Evolutionary conservation across 169 alveolate species (phyloP), one percentile per base, ranked within the genome.

Genomic region (Cryptosporidium baileyi): DNA sequence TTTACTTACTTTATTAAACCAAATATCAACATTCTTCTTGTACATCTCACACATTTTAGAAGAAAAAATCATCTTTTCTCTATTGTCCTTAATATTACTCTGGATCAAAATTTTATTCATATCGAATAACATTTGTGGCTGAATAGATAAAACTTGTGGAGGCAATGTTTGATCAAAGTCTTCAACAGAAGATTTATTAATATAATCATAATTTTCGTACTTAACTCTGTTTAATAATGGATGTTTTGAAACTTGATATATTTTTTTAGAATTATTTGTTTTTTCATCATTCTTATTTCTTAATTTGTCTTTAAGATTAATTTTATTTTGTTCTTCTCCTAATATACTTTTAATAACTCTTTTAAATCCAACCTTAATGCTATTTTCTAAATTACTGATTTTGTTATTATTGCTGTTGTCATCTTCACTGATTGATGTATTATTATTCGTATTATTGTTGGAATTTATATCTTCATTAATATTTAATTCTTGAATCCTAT

Each of bases 41-140:
- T 65, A 65, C 41, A 65, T 44, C 28, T 65, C 62, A 30, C 62
- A 22, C 61, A 51, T 44, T n/a, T 22, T 45, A 40, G 17, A 40
- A 30, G 34, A 32, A 65, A 65, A 49, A 19, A 47, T 40, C 24
- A n/a, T 22, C 6, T 57, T 36, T 8, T 49, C 81, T 19, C 8
- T 40, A 19, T 24, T 36, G 26, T 15, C 17, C 26, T 49, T n/a
- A 26, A n/a, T 19, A 5, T 51, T 22, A 6, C 32, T 19, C n/a
- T 61, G 79, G 7, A 32, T 19, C n/a, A 44, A 44, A 32, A 32
- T 47, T 65, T 47, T 22, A 65, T 65, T 65, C 15, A 47, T 30
- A 32, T 65, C 45, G 22, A 65, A 49, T 22, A 65, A 51, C 26
- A 45, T 17, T 65, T 65, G 81, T 45, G 81, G 81, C 19, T 30